phyloP scores from a whole-genome alignment of 805 yeast species.

The Saccharomycopsis javanensis region DNA sequence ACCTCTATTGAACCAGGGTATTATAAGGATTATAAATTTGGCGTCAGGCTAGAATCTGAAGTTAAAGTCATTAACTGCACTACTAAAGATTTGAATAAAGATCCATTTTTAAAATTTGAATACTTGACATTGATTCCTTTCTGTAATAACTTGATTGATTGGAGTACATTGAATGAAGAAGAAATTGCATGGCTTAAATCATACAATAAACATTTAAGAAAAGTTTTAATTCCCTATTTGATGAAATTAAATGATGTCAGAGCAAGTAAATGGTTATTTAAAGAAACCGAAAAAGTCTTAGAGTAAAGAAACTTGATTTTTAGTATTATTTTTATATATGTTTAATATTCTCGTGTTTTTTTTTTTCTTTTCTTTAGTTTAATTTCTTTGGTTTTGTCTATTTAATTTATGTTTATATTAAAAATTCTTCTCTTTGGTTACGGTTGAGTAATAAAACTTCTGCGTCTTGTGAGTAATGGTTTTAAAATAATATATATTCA shows the following conservation, averaged over 20 bases:
- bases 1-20: slow-evolving; percentile 56
- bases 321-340: not conserved
- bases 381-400: not conserved
- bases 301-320: not conserved
- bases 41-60: slow-evolving; percentile 40
- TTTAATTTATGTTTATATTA: not conserved
- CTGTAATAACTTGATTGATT: slow-evolving; percentile 42
- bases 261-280: slow-evolving; percentile 62
- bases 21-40: slow-evolving; percentile 50
- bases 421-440: no score
- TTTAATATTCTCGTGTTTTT: not conserved
- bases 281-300: slow-evolving; percentile 43
- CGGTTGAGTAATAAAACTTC: no score
- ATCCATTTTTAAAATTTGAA: slow-evolving; percentile 40
- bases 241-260: slow-evolving; percentile 35
- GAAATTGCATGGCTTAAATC: slow-evolving; percentile 42
- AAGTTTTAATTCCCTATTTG: slow-evolving; percentile 31
- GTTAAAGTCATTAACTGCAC: slow-evolving; percentile 39
- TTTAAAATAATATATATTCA: no score
- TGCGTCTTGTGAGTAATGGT: no score
- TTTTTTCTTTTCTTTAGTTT: not conserved
- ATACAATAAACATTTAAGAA: slow-evolving; percentile 41
- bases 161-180: slow-evolving; percentile 32
- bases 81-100: slow-evolving; percentile 25
- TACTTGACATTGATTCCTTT: slow-evolving; percentile 52